Evolutionary conservation across 2,329 filamentous ascomycete species (phyloP).

Genomic region (Penicillium crustosum): DNA sequence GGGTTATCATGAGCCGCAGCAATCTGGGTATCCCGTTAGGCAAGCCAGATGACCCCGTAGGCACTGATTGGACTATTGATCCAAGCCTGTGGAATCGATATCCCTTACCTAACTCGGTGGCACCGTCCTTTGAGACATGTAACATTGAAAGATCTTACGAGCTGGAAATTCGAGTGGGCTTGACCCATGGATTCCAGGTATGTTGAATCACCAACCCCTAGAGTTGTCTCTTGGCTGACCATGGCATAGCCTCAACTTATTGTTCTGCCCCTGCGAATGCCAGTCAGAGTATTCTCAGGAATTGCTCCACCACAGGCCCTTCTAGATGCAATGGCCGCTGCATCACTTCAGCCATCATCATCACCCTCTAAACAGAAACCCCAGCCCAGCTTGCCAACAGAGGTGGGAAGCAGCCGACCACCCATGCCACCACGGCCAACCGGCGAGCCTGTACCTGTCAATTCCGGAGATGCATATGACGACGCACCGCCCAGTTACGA

Average conservation of each 20-base stretch:
- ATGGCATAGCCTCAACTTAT: conserved; percentile 65
- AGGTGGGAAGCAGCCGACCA: conserved; percentile 27
- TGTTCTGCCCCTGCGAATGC: conserved; percentile 74
- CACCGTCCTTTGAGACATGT: conserved; percentile 84
- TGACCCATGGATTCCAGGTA: conserved; percentile 68
- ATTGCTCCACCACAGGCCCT: conserved; percentile 78
- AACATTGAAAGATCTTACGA: conserved; percentile 82
- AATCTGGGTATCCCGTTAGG: conserved; percentile 72
- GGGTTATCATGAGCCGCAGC: conserved; percentile 70
- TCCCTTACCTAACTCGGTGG: conserved; percentile 78
- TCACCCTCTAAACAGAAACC: conserved; percentile 16
- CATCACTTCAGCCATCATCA: conserved; percentile 26
- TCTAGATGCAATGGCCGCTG: conserved; percentile 60
- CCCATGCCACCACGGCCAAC: conserved; percentile 45
- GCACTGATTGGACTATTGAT: conserved; percentile 69
- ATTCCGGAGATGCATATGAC: conserved; percentile 45
- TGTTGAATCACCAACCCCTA: conserved; percentile 22
- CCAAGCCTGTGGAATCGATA: conserved; percentile 69
- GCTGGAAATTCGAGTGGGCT: conserved; percentile 75
- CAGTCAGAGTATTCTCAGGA: conserved; percentile 81
- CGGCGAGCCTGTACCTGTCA: conserved; percentile 25
- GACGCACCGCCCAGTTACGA: conserved; percentile 95
- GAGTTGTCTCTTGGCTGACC: conserved; percentile 17
- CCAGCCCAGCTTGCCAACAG: conserved; percentile 26
- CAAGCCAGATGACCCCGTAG: conserved; percentile 56